Conservation (phyloP, 306 rosid genomes). For the Cucumis melo region DNA sequence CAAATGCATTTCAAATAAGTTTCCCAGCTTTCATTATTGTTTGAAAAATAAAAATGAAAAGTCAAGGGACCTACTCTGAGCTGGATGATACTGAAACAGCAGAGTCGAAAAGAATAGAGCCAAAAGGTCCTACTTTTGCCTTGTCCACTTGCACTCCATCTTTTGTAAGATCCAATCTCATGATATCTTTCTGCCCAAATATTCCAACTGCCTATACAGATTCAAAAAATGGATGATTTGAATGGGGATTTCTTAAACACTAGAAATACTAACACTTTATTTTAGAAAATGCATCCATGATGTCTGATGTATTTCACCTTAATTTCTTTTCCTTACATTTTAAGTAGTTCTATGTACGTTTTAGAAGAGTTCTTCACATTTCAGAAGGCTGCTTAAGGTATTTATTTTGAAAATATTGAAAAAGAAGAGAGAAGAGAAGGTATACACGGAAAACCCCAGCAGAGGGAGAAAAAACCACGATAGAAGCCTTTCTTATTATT, state of each 20-base stretch:
- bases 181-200: constrained; percentile 42
- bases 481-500: too few species aligned
- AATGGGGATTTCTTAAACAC: constrained; percentile 9
- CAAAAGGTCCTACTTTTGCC: constrained; percentile 96
- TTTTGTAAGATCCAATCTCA: constrained; percentile 64
- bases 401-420: not conserved
- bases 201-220: constrained; percentile 56
- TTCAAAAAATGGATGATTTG: constrained; percentile 13
- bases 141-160: constrained; percentile 47
- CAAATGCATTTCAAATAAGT: not conserved
- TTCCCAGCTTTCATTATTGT: not conserved
- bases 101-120: constrained; percentile 78
- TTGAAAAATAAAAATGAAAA: not conserved
- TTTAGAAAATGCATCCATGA: not conserved
- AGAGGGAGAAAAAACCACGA: too few species aligned
- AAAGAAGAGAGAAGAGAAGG: too few species aligned
- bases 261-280: not conserved
- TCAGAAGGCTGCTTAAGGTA: not conserved
- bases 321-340: not conserved
- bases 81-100: constrained; percentile 73
- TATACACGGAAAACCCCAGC: too few species aligned
- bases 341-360: not conserved
- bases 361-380: not conserved
- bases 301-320: not conserved
- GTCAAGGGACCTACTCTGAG: constrained; percentile 43